A percentile compares a stretch with the other conserved stretches of the same genome.
Evolutionary conservation across 75 land plant species (phyloP).

Genomic region (Selaginella tamariscina): DNA sequence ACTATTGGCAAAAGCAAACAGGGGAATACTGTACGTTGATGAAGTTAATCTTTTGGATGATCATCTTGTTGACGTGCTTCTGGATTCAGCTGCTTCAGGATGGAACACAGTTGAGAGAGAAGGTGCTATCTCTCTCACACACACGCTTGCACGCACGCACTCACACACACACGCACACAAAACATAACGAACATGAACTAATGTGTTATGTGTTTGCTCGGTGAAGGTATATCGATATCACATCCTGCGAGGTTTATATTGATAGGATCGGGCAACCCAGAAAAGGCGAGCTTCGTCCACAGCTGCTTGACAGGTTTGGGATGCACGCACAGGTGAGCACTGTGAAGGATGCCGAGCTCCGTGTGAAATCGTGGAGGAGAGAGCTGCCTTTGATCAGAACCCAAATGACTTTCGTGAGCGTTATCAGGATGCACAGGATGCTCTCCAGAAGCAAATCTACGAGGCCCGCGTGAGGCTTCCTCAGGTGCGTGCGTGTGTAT

Average conservation of each 20-base stretch:
- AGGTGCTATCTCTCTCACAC: no score
- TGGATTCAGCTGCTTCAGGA: conserved; percentile 98
- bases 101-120: conserved; percentile 99
- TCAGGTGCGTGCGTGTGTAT: no score
- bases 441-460: conserved; percentile 64
- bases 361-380: conserved; percentile 99
- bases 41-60: conserved; percentile 97
- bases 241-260: conserved; percentile 95
- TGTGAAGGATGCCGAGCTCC: conserved; percentile 85
- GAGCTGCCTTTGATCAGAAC: conserved; percentile 73
- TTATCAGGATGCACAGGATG: conserved; percentile 59
- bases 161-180: no score
- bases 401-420: conserved; percentile 72
- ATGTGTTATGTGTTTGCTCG: no score
- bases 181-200: no score
- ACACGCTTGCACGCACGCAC: no score
- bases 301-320: conserved; percentile 90
- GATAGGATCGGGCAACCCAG: conserved; percentile 97
- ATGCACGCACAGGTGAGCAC: conserved; percentile 99
- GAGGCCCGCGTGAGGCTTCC: conserved; percentile 54
- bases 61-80: conserved; percentile 90
- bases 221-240: conserved; percentile 95
- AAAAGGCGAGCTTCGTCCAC: conserved; percentile 98
- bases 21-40: conserved; percentile 94
- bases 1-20: conserved; percentile 87